Conservation (phyloP, 495 filamentous ascomycete genomes). For the Aspergillus ostianus region DNA sequence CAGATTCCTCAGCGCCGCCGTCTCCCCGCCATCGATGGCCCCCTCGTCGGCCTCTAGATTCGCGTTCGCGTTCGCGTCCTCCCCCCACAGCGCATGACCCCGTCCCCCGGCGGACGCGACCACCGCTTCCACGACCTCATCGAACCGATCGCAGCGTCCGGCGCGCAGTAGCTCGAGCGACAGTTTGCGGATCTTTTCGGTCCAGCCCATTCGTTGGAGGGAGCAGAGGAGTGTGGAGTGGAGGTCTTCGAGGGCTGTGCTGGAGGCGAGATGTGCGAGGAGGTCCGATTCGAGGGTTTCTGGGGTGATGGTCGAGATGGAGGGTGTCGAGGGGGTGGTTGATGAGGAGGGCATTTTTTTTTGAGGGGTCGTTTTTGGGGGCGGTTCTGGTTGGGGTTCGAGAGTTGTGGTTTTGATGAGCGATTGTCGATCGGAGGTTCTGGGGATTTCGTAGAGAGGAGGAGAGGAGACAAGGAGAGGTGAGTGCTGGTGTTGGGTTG, state of each 20-base stretch:
- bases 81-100: slow-evolving; percentile 29
- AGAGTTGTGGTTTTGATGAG: background rate
- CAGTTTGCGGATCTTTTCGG: slow-evolving; percentile 39
- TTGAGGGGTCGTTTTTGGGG: background rate
- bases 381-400: background rate
- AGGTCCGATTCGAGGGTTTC: slow-evolving; percentile 47
- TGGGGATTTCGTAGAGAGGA: background rate
- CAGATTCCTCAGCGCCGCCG: slow-evolving; percentile 34
- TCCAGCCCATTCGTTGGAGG: slow-evolving; percentile 43
- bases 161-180: slow-evolving; percentile 46
- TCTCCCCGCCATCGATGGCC: slow-evolving; percentile 24
- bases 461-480: background rate
- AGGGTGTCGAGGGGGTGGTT: slow-evolving; percentile 7
- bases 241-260: slow-evolving; percentile 44
- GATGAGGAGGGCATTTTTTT: slow-evolving; percentile 15
- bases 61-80: background rate
- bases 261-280: slow-evolving; percentile 40
- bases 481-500: background rate
- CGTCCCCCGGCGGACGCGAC: slow-evolving; percentile 43
- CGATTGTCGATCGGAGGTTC: background rate
- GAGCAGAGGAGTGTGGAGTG: slow-evolving; percentile 43
- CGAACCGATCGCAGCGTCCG: slow-evolving; percentile 47
- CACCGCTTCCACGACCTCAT: slow-evolving; percentile 46
- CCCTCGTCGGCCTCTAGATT: slow-evolving; percentile 3
- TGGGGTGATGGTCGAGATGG: slow-evolving; percentile 22